Evolutionary conservation across 2,329 filamentous ascomycete species (phyloP).

Genomic region (Fusarium transvaalense): DNA sequence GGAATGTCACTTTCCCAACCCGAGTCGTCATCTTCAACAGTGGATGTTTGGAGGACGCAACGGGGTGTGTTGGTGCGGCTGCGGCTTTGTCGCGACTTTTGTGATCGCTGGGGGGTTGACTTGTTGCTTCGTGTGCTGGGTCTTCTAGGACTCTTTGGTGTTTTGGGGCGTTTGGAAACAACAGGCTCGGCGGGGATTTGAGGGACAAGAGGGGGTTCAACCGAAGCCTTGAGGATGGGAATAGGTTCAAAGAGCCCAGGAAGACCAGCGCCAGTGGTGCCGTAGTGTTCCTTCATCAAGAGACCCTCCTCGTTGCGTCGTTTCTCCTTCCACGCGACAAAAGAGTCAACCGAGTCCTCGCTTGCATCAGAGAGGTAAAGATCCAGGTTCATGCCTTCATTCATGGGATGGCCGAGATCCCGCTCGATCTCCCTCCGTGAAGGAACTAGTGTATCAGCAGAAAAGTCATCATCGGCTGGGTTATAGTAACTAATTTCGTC

Average conservation of each 20-base stretch:
- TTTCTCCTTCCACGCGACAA: constrained; percentile 37
- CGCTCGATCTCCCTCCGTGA: constrained; percentile 21
- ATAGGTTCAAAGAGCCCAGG: constrained; percentile 49
- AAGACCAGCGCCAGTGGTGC: constrained; percentile 39
- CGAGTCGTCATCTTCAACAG: constrained; percentile 28
- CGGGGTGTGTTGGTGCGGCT: constrained; percentile 22
- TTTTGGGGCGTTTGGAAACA: constrained; percentile 15
- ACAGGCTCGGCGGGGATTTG: neutral
- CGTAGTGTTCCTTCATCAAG: constrained; percentile 48
- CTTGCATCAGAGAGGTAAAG: constrained; percentile 43
- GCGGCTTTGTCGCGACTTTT: constrained; percentile 8
- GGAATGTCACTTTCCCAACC: constrained; percentile 36
- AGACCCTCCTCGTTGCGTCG: constrained; percentile 43
- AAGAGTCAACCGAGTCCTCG: constrained; percentile 50
- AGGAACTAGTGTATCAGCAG: constrained; percentile 31
- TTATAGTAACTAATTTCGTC: constrained; percentile 23
- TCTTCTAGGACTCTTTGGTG: constrained; percentile 22
- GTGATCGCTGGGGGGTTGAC: constrained; percentile 16
- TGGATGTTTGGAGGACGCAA: constrained; percentile 11
- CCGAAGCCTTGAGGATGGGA: constrained; percentile 18
- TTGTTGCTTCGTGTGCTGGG: constrained; percentile 26
- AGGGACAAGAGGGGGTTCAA: constrained; percentile 14
- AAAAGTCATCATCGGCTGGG: constrained; percentile 35
- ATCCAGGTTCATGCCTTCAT: neutral
- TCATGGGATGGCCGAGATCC: constrained; percentile 14